These are phyloP conservation scores for Rhynchosporium agropyri DNA, from an alignment of 2,329 filamentous ascomycete species.

Conservation along the genomic window DNA sequence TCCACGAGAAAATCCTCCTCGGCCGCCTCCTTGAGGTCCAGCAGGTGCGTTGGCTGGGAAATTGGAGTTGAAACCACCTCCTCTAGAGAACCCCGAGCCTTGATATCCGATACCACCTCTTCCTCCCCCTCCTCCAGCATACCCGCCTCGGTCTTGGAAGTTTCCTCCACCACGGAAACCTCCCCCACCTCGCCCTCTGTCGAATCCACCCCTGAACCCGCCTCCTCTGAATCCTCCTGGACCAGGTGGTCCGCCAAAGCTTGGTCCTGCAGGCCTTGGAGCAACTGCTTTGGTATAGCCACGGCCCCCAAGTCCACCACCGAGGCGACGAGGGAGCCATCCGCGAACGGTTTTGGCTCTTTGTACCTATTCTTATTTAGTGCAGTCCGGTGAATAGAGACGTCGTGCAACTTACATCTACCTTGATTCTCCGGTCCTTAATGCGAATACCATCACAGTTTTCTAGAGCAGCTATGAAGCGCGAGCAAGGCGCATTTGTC, in stretches of 20 bases:
- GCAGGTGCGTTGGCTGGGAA: conserved; percentile 64
- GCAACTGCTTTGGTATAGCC: conserved; percentile 85
- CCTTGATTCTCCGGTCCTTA: conserved; percentile 87
- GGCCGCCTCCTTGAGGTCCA: conserved; percentile 55
- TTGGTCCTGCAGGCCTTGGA: conserved; percentile 68
- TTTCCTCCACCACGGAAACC: conserved; percentile 47
- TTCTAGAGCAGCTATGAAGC: conserved; percentile 82
- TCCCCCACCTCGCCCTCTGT: conserved; percentile 52
- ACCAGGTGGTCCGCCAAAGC: conserved; percentile 57
- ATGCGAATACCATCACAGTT: conserved; percentile 85
- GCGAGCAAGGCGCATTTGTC: conserved; percentile 65
- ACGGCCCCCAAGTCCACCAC: conserved; percentile 88
- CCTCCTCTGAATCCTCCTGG: conserved; percentile 52
- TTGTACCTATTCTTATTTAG: conserved; percentile 57
- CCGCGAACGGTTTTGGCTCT: conserved; percentile 90
- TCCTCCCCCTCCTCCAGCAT: conserved; percentile 40
- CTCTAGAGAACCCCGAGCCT: conserved; percentile 38
- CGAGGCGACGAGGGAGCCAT: conserved; percentile 90
- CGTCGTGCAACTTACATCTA: conserved; percentile 60
- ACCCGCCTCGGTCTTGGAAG: conserved; percentile 41
- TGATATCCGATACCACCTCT: conserved; percentile 42
- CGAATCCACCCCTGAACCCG: conserved; percentile 46
- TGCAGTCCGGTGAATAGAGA: background rate
- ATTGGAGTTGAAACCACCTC: conserved; percentile 41
- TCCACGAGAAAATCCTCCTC: conserved; percentile 49